Evolutionary conservation across 345 rosid species (phyloP), one percentile per base, ranked within the genome.

Genomic region (Raphanus sativus): DNA sequence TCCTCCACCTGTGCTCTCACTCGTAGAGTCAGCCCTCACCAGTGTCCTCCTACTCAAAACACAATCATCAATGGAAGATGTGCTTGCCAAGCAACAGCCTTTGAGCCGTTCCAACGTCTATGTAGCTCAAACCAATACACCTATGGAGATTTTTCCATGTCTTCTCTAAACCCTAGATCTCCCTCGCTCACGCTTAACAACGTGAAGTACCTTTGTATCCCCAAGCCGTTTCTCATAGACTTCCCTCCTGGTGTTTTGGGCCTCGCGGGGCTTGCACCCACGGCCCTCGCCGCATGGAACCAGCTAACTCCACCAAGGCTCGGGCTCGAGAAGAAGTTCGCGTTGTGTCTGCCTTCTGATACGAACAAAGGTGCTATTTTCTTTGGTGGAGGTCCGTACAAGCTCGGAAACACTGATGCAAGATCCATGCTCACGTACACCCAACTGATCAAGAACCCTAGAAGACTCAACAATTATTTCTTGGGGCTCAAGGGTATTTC

Each of bases 271-370:
- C 78, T 81, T 33, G 75, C 83, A 12, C 74, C 78, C 8, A 59
- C 81, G 12, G 62, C 82, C 24, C 56, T 84, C 0, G 65, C 84
- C 15, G 61, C 38, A 11, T 77, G 82, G 48, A 61, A 63, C 69
- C 84, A 70, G 56, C 67, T 84, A 24, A 68, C 71, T 29, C 65
- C 30, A 69, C 50, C 71, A 16, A 62, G 69, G 24, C 75, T 72
- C 3, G 71, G 70, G 0, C 62, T 81, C 0, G 29, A 32, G 42
- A 65, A 69, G 67, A 77, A 79, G 69, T 84, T 84, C 40, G 86
- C 84, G 3, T 67, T 84, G 34, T 84, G 86, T 71, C 17, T 81
- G 15, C 86, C 84, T 60, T 62, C 84, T 63, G 73, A 69, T 64
- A 4, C 1, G 32, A 78, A 78, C 56, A 54, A 52, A 26, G 81